Conservation (phyloP, 2,329 filamentous ascomycete species). For the Cordyceps tenuipes region DNA sequence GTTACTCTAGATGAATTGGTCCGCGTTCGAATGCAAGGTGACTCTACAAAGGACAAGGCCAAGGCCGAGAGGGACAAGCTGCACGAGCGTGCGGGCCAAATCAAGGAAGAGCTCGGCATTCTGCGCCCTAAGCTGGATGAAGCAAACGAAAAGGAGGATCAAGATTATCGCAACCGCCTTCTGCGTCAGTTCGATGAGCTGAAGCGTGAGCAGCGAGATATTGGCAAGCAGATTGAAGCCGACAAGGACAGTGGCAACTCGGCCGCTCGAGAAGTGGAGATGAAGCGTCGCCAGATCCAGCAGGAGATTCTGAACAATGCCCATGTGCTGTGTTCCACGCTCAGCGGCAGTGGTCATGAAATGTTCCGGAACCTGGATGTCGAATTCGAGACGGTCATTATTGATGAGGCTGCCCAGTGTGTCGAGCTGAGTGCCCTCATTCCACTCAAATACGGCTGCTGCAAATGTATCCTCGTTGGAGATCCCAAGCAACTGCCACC, state of each 20-base stretch:
- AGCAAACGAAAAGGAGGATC: slow-evolving; percentile 48
- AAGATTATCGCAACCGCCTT: slow-evolving; percentile 42
- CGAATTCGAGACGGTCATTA: slow-evolving; percentile 97
- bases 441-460: slow-evolving; percentile 92
- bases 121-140: slow-evolving; percentile 66
- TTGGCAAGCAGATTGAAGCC: slow-evolving; percentile 78
- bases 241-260: slow-evolving; percentile 80
- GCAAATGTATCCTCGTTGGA: slow-evolving; percentile 93
- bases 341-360: slow-evolving; percentile 92
- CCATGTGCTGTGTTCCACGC: slow-evolving; percentile 87
- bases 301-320: slow-evolving; percentile 86
- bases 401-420: slow-evolving; percentile 96
- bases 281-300: slow-evolving; percentile 75
- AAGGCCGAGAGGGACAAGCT: slow-evolving; percentile 49
- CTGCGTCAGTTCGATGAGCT: slow-evolving; percentile 71
- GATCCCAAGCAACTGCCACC: slow-evolving; percentile 96
- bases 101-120: slow-evolving; percentile 67
- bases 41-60: slow-evolving; percentile 49
- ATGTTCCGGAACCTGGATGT: slow-evolving; percentile 93
- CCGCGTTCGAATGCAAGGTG: slow-evolving; percentile 58
- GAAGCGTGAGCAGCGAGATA: slow-evolving; percentile 62
- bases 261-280: slow-evolving; percentile 73
- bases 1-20: slow-evolving; percentile 93
- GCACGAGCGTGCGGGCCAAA: slow-evolving; percentile 55
- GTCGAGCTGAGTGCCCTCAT: slow-evolving; percentile 95